Conservation (phyloP, 805 yeast genomes). For the Lipomyces sp. region DNA sequence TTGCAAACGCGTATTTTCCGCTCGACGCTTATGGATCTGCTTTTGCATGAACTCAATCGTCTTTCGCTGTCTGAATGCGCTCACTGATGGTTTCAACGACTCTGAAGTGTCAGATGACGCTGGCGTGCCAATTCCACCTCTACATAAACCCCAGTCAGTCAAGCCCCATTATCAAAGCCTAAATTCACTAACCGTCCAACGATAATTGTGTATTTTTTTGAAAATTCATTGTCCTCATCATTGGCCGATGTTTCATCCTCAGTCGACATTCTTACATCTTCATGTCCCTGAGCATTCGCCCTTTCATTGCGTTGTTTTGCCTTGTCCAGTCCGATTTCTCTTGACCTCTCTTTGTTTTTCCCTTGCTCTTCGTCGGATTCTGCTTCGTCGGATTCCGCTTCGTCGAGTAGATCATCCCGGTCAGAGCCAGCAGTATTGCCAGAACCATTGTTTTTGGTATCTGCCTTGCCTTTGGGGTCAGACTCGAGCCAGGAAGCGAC, state of each 20-base stretch:
- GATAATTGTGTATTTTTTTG: constrained; percentile 22
- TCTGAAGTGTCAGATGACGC: constrained; percentile 8
- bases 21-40: constrained; percentile 23
- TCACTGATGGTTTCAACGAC: constrained; percentile 7
- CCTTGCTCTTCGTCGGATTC: constrained; percentile 11
- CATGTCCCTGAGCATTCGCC: neutral
- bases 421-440: constrained; percentile 7
- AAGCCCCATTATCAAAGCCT: neutral
- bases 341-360: neutral
- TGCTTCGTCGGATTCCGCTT: neutral
- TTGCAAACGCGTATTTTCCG: neutral
- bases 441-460: constrained; percentile 16
- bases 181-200: constrained; percentile 21
- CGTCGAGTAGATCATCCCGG: constrained; percentile 5
- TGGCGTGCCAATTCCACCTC: constrained; percentile 29
- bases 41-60: constrained; percentile 33
- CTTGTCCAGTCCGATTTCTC: constrained; percentile 12
- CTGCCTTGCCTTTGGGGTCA: neutral
- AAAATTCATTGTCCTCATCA: constrained; percentile 23
- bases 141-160: neutral
- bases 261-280: neutral
- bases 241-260: neutral
- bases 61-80: constrained; percentile 28
- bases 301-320: neutral
- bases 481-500: constrained; percentile 41